Evolutionary conservation across 2,329 filamentous ascomycete genomes (phyloP).

Genomic region (Alternaria arborescens): DNA sequence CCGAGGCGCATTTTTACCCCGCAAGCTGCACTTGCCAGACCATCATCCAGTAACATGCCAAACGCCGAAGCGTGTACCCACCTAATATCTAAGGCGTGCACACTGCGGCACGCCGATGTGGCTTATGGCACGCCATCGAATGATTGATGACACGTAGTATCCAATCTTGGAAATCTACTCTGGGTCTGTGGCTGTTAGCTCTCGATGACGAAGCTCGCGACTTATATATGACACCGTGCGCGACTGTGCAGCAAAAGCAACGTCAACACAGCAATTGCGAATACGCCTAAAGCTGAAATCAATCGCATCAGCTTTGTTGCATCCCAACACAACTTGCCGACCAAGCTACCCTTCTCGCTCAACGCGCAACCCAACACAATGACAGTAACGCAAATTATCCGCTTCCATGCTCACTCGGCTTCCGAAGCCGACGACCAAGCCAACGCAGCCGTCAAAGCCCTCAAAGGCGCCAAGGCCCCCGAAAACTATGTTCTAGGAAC

Average conservation of each 20-base stretch:
- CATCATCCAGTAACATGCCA: background rate
- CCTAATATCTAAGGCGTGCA: background rate
- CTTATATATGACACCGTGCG: background rate
- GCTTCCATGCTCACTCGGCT: background rate
- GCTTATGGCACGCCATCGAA: background rate
- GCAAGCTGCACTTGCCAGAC: background rate
- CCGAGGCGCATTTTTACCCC: background rate
- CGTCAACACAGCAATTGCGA: background rate
- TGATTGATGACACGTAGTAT: background rate
- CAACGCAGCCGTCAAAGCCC: background rate
- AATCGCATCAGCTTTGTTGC: background rate
- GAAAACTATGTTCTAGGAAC: constrained; percentile 10
- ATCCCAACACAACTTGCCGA: background rate
- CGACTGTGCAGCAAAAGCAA: background rate
- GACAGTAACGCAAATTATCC: constrained; percentile 11
- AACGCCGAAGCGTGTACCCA: background rate
- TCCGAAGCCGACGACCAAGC: background rate
- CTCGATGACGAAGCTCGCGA: constrained; percentile 1
- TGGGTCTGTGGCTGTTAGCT: background rate
- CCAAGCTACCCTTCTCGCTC: background rate
- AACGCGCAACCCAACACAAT: background rate
- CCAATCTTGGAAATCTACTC: background rate
- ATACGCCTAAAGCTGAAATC: too few relatives aligned
- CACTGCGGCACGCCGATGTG: background rate
- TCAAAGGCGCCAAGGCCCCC: constrained; percentile 11